phyloP scores from a whole-genome alignment of 2,329 filamentous ascomycete species.

The Cytospora chrysosperma region DNA sequence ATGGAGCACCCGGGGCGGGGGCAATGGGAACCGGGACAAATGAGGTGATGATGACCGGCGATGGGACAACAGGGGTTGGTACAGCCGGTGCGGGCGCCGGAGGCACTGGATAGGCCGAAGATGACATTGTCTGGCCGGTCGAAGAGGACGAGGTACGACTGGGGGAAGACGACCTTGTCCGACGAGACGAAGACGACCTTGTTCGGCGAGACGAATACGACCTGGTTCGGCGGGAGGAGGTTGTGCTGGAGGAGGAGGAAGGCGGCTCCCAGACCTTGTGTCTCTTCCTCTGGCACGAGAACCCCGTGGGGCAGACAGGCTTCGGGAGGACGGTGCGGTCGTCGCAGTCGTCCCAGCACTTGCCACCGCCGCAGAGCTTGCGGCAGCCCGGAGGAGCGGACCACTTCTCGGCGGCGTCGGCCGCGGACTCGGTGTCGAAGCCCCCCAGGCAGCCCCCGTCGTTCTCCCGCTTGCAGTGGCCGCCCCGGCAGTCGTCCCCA shows the following conservation, averaged over 20 bases:
- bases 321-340: background rate
- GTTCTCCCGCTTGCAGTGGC: background rate
- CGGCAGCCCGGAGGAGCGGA: background rate
- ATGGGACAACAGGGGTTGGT: background rate
- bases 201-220: background rate
- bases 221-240: background rate
- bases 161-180: background rate
- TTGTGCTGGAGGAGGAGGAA: background rate
- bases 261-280: background rate
- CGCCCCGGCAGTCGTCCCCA: background rate
- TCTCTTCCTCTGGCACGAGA: constrained; percentile 8
- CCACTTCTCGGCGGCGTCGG: background rate
- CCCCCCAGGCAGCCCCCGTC: background rate
- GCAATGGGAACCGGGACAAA: background rate
- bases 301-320: background rate
- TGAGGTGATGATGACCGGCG: background rate
- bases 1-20: background rate
- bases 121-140: background rate
- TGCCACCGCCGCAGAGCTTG: background rate
- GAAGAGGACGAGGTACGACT: background rate
- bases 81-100: background rate
- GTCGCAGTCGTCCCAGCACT: constrained; percentile 3
- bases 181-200: background rate
- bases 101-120: background rate
- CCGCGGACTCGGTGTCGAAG: background rate